Conservation (phyloP, 768 basidiomycete species). For the Zangia roseola region DNA sequence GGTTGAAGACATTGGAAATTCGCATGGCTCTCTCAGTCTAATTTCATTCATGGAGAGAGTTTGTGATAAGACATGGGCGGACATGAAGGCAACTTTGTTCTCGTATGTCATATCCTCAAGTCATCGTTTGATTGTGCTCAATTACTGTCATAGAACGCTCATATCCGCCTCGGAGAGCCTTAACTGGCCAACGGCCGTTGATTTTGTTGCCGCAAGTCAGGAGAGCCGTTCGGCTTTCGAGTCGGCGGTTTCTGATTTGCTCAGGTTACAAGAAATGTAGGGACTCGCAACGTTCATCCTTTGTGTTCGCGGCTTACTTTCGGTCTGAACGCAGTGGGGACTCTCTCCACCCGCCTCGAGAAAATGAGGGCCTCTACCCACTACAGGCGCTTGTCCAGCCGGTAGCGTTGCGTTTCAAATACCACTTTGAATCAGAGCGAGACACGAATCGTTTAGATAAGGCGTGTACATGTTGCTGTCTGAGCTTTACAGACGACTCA, state of each 20-base stretch:
- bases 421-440: slow-evolving; percentile 86
- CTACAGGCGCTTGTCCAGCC: slow-evolving; percentile 83
- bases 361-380: slow-evolving; percentile 67
- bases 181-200: slow-evolving; percentile 80
- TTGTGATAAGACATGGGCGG: slow-evolving; percentile 72
- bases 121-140: not conserved
- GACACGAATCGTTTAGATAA: slow-evolving; percentile 93
- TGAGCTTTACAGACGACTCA: not conserved
- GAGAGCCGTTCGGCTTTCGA: slow-evolving; percentile 69
- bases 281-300: slow-evolving; percentile 28
- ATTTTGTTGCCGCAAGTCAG: slow-evolving; percentile 52
- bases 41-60: slow-evolving; percentile 59
- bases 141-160: slow-evolving; percentile 49
- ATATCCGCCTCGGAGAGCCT: slow-evolving; percentile 66
- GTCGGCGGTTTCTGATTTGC: slow-evolving; percentile 69
- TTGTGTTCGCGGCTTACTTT: slow-evolving; percentile 3
- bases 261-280: slow-evolving; percentile 77
- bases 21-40: slow-evolving; percentile 56
- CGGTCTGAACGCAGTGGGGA: slow-evolving; percentile 44
- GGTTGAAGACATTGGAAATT: slow-evolving; percentile 44
- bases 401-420: slow-evolving; percentile 85
- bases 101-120: slow-evolving; percentile 43
- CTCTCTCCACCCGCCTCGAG: slow-evolving; percentile 36
- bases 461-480: slow-evolving; percentile 39
- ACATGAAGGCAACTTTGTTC: slow-evolving; percentile 65